These are phyloP conservation scores for Hericium erinaceus DNA, from an alignment of 768 basidiomycete genomes.

Conservation along the genomic window DNA sequence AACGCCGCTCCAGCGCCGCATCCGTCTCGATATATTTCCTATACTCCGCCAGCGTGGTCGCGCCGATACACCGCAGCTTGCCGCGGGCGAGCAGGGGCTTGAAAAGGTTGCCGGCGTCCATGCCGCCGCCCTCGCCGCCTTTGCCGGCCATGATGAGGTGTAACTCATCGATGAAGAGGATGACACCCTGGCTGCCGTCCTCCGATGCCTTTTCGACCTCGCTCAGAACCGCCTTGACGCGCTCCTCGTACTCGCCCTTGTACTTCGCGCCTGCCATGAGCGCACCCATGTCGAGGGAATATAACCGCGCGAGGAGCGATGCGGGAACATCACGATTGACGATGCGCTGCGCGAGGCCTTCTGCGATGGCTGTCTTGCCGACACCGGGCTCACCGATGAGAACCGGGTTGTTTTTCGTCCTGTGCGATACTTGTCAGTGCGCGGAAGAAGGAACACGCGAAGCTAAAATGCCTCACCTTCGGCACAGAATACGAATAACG, in stretches of 20 bases:
- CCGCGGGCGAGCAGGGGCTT: conserved; percentile 88
- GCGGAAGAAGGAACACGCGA: neutral
- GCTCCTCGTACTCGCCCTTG: conserved; percentile 96
- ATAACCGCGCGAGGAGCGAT: conserved; percentile 63
- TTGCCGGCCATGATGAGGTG: conserved; percentile 91
- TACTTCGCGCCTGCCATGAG: conserved; percentile 90
- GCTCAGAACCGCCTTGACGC: conserved; percentile 84
- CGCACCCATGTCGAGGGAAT: conserved; percentile 89
- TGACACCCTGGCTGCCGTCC: conserved; percentile 60
- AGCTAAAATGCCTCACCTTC: conserved; percentile 37
- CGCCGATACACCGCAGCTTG: conserved; percentile 72
- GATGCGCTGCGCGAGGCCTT: conserved; percentile 93
- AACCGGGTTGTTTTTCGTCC: conserved; percentile 97
- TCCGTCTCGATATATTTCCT: conserved; percentile 91
- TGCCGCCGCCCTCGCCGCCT: conserved; percentile 75
- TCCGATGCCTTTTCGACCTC: conserved; percentile 87
- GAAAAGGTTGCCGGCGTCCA: conserved; percentile 90
- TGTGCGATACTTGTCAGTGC: conserved; percentile 20
- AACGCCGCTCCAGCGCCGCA: conserved; percentile 82
- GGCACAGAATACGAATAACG: conserved; percentile 72
- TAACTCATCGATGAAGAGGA: conserved; percentile 92
- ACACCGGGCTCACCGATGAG: conserved; percentile 93
- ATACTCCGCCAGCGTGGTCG: conserved; percentile 89
- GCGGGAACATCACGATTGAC: conserved; percentile 88
- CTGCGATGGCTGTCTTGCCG: conserved; percentile 91